A percentile compares a stretch with the other conserved stretches of the same genome.
Conservation (phyloP, 208 protist species). For the Acanthamoeba sp. region DNA sequence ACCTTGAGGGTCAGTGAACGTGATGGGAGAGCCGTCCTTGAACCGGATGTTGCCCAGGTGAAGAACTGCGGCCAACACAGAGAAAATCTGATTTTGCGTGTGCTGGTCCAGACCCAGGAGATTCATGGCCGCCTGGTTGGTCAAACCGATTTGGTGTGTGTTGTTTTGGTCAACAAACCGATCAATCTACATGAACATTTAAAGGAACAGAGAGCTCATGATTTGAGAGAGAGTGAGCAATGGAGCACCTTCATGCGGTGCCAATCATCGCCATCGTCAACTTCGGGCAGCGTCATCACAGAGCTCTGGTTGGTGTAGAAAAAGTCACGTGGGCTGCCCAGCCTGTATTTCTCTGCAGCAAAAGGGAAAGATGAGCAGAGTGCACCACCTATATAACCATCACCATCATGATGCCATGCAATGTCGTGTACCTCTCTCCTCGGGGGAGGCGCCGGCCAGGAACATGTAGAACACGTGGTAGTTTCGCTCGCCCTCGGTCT, state of each 20-base stretch:
- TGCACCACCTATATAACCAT: too few species aligned
- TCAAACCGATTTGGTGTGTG: too few species aligned
- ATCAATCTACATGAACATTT: too few species aligned
- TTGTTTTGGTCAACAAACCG: too few species aligned
- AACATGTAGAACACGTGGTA: slow-evolving; percentile 94
- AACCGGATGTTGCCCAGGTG: slow-evolving; percentile 94
- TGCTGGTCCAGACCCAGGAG: slow-evolving; percentile 83
- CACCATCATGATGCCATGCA: too few species aligned
- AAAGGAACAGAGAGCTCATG: not conserved
- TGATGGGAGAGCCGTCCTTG: not conserved
- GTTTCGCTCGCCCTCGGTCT: slow-evolving; percentile 87
- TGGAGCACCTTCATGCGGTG: slow-evolving; percentile 78
- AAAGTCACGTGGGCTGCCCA: not conserved
- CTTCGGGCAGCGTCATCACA: slow-evolving; percentile 86
- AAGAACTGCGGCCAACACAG: slow-evolving; percentile 92
- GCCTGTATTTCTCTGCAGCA: not conserved
- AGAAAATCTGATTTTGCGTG: slow-evolving; percentile 49
- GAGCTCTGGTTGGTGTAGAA: slow-evolving; percentile 82
- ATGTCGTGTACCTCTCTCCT: not conserved
- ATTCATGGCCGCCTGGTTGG: slow-evolving; percentile 33
- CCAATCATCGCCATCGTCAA: slow-evolving; percentile 91
- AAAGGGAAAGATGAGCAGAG: too few species aligned
- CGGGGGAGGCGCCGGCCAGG: slow-evolving; percentile 79
- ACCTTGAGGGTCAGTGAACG: not conserved
- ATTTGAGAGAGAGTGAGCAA: not conserved